Evolutionary conservation across 306 rosid genomes (phyloP), one percentile per base, ranked within the genome.

Genomic region (Benincasa hispida): DNA sequence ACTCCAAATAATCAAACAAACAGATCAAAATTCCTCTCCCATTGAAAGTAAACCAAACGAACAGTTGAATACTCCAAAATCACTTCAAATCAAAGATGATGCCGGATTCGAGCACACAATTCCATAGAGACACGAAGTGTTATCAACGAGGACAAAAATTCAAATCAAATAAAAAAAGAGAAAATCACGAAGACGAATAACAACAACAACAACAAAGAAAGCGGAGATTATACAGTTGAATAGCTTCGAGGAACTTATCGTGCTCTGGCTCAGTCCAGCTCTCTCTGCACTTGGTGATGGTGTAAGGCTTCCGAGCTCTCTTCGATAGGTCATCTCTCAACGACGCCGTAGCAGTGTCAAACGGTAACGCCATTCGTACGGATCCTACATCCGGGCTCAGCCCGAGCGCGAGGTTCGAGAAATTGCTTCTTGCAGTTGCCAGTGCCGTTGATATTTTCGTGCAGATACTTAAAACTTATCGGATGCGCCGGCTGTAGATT

Each of bases 211-310:
- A 8, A 14, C 21, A 0, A 0, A 1, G 25, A 2, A 32, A 19
- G 34, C 6, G 55, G n/a, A 50, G 28, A 74, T 42, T 4, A 78
- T 89, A 93, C 98, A 93, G 84, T 75, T 93, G 98, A 27, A 93
- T 91, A 22, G 98, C 98, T 86, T 93, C 98, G 25, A 91, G 92
- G 54, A 93, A 93, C 85, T 93, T 93, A 82, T 93, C 98, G 77
- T 93, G 98, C 81, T 93, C 96, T 0, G 96, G 97, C 47, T 93
- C 97, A 5, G 92, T 91, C 97, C 96, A 91, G 88, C 92, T 93
- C 86, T 93, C 98, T 74, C 98, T 84, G 59, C 96, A 91, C 92
- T 93, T 93, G 78, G 97, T 91, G 14, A 93, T 93, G 51, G 98
- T 93, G 80, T 93, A 93, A 10, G 96, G 97, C 58, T 93, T 93